A percentile compares a stretch with the other conserved stretches of the same genome.
Conservation (phyloP, 306 rosid genomes). For the Lotus japonicus region DNA sequence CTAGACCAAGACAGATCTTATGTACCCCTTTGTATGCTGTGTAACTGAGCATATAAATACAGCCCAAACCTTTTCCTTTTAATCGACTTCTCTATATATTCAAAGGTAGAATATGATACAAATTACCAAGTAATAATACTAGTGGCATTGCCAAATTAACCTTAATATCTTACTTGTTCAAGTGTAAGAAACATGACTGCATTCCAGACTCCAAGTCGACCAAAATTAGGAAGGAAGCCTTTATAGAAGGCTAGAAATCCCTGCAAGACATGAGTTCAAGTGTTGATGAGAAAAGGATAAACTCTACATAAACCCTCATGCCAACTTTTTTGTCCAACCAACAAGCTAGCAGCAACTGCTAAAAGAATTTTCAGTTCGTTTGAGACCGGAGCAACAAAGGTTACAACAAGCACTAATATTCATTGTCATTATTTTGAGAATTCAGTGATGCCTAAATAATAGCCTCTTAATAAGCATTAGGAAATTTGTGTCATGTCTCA, state of each 20-base stretch:
- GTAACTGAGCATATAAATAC: background rate
- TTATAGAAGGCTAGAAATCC: constrained; percentile 90
- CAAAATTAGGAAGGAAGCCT: constrained; percentile 87
- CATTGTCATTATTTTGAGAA: background rate
- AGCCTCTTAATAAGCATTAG: constrained; percentile 4
- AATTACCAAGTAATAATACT: background rate
- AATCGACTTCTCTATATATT: background rate
- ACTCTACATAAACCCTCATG: background rate
- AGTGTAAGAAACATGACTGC: constrained; percentile 77
- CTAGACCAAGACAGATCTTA: background rate
- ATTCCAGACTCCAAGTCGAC: constrained; percentile 87
- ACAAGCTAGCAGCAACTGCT: background rate
- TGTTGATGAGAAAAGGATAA: background rate
- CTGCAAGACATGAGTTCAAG: constrained; percentile 42
- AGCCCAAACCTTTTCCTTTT: background rate
- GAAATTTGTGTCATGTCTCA: background rate
- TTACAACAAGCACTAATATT: background rate
- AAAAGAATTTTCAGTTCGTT: background rate
- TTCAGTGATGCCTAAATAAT: background rate
- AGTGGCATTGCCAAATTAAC: background rate
- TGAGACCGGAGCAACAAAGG: background rate
- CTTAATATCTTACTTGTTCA: constrained; percentile 71
- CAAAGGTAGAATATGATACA: background rate
- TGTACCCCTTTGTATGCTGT: background rate
- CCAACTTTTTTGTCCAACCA: background rate